Evolutionary conservation across 352 stramenopile species (phyloP).

Genomic region (Phytopythium mirpurense): DNA sequence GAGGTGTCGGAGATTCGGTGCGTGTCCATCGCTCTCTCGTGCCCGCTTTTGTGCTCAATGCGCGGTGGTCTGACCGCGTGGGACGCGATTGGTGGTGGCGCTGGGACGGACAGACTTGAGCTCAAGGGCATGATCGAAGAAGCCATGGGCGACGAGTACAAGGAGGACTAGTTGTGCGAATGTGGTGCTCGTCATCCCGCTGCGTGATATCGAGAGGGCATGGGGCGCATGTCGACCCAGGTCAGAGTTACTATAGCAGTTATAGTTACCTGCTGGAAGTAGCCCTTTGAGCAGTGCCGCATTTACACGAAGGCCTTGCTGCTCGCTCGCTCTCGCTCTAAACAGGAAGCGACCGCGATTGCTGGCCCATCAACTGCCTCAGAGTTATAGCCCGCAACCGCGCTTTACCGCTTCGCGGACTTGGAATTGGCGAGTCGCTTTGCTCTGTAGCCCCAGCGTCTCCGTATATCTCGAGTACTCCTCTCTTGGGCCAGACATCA

Average conservation of each 20-base stretch:
- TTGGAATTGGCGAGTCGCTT: background rate
- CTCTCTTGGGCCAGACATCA: background rate
- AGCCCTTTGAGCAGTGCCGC: too few relatives aligned
- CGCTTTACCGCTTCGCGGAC: background rate
- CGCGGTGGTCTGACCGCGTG: background rate
- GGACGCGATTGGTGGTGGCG: background rate
- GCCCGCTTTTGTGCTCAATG: too few relatives aligned
- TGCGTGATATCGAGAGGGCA: background rate
- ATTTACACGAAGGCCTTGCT: too few relatives aligned
- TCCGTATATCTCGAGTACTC: too few relatives aligned
- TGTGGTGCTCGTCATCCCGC: background rate
- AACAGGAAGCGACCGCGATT: too few relatives aligned
- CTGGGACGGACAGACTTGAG: constrained; percentile 37
- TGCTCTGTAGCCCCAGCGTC: background rate
- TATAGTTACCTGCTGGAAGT: too few relatives aligned
- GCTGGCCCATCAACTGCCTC: background rate
- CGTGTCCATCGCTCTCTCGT: background rate
- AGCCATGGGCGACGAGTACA: constrained; percentile 86
- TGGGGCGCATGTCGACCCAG: background rate
- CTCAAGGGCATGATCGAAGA: constrained; percentile 89
- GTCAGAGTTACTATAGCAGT: background rate
- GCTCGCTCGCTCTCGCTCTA: too few relatives aligned
- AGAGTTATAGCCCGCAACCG: background rate
- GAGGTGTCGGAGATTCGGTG: constrained; percentile 84
- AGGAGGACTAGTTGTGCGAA: constrained; percentile 51